These are phyloP conservation scores for Straminergon stramineum DNA, from an alignment of 225 moss, liverwort and hornwort genomes.

Conservation along the genomic window DNA sequence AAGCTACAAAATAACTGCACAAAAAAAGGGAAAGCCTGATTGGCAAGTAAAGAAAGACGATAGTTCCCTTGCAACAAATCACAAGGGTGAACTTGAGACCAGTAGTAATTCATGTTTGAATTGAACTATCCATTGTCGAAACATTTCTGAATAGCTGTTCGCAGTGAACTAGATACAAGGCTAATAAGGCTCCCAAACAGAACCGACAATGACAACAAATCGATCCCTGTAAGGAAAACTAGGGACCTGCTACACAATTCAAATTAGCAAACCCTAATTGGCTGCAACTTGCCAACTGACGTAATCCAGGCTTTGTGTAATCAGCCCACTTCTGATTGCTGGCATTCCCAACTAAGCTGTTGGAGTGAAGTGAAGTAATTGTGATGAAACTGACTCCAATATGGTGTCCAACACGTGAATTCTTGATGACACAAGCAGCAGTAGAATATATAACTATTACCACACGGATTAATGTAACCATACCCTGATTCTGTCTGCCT, in stretches of 20 bases:
- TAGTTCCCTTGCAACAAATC: background rate
- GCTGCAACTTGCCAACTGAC: conserved; percentile 7
- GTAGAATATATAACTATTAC: background rate
- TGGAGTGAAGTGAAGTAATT: background rate
- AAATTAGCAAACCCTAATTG: conserved; percentile 10
- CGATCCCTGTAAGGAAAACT: background rate
- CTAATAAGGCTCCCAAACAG: conserved; percentile 3
- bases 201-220: conserved; percentile 8
- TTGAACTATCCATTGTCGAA: background rate
- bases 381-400: background rate
- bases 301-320: background rate
- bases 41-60: background rate
- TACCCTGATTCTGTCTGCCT: background rate
- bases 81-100: background rate
- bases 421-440: background rate
- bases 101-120: background rate
- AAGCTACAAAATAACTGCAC: background rate
- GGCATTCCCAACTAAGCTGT: conserved; percentile 24
- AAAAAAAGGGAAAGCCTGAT: background rate
- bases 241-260: conserved; percentile 1
- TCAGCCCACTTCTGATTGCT: background rate
- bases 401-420: conserved; percentile 2
- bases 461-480: background rate
- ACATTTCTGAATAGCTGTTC: conserved; percentile 6
- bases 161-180: conserved; percentile 5